A percentile compares a stretch with the other conserved stretches of the same genome.
These are phyloP conservation scores for Xanthoceras sorbifolium DNA, from an alignment of 345 rosid genomes.

Conservation along the genomic window DNA sequence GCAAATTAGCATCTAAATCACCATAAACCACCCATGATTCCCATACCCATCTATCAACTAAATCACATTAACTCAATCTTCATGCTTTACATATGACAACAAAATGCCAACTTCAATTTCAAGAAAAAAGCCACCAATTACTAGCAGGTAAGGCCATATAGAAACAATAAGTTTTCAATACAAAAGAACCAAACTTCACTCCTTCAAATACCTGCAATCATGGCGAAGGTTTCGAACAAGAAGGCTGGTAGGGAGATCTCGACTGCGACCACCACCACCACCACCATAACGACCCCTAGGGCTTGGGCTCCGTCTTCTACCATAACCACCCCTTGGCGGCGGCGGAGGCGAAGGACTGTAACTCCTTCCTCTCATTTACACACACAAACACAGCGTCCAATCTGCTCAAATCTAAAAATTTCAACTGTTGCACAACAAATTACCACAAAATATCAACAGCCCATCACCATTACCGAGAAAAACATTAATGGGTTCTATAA, in stretches of 20 bases:
- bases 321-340: constrained; percentile 67
- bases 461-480: neutral
- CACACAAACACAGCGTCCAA: neutral
- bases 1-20: neutral
- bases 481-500: neutral
- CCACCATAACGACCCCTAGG: constrained; percentile 71
- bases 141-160: neutral
- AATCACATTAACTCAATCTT: neutral
- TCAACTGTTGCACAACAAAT: neutral
- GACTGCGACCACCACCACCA: constrained; percentile 55
- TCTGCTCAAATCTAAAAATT: neutral
- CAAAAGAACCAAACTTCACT: neutral
- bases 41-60: neutral
- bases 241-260: constrained; percentile 97
- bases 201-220: constrained; percentile 77
- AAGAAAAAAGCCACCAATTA: neutral
- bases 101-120: neutral
- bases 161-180: neutral
- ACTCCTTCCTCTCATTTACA: constrained; percentile 89
- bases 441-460: neutral
- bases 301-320: constrained; percentile 85
- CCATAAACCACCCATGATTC: neutral
- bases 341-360: constrained; percentile 71
- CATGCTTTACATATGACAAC: neutral
- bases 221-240: constrained; percentile 96